These are phyloP conservation scores for Phytophthora sp. DNA, from an alignment of 352 stramenopile species.

Conservation along the genomic window DNA sequence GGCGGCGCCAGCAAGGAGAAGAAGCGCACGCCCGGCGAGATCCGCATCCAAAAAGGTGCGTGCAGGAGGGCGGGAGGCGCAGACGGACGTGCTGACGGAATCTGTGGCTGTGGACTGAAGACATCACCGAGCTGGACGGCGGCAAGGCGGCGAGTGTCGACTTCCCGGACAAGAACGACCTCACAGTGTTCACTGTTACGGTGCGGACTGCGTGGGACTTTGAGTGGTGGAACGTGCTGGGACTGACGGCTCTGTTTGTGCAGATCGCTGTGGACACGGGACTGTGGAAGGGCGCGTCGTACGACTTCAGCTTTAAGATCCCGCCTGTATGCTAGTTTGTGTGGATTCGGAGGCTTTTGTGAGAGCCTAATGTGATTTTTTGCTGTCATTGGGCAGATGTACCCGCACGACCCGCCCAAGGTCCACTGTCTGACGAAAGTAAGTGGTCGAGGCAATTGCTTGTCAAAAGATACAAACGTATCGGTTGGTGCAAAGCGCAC, in stretches of 20 bases:
- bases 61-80: neutral
- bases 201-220: slow-evolving; percentile 30
- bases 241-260: slow-evolving; percentile 4
- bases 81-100: neutral
- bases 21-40: slow-evolving; percentile 96
- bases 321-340: slow-evolving; percentile 70
- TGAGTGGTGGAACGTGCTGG: neutral
- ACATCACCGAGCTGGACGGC: slow-evolving; percentile 98
- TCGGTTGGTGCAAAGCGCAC: neutral
- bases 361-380: slow-evolving; percentile 2
- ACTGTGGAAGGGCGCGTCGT: slow-evolving; percentile 97
- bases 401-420: slow-evolving; percentile 98
- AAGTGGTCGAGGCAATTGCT: slow-evolving; percentile 1
- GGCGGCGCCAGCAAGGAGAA: slow-evolving; percentile 77
- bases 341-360: neutral
- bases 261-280: slow-evolving; percentile 94
- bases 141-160: slow-evolving; percentile 95
- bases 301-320: slow-evolving; percentile 98
- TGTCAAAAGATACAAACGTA: neutral
- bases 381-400: slow-evolving; percentile 57
- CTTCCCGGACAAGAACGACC: slow-evolving; percentile 98
- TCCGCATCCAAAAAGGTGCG: slow-evolving; percentile 98
- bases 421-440: slow-evolving; percentile 96
- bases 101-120: slow-evolving; percentile 33
- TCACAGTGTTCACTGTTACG: slow-evolving; percentile 93